These are phyloP conservation scores for Dillenia turbinata DNA, from an alignment of 164 flowering plant species.

Conservation along the genomic window DNA sequence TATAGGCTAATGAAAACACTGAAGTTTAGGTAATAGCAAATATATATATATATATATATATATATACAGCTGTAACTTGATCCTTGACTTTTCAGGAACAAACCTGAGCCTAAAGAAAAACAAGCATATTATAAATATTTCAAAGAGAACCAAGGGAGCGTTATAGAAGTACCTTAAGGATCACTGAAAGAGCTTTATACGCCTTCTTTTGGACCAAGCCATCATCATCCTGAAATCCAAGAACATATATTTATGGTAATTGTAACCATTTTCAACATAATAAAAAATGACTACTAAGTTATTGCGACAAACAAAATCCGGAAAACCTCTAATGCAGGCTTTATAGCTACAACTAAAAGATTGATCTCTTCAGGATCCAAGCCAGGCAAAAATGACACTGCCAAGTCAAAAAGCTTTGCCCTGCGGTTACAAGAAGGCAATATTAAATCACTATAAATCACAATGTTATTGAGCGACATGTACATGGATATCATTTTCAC, in stretches of 20 bases:
- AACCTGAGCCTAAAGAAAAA: not conserved
- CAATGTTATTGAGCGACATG: too few species aligned
- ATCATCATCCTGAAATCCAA: constrained; percentile 55
- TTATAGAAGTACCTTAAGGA: constrained; percentile 55
- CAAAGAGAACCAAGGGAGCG: not conserved
- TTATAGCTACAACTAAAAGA: constrained; percentile 47
- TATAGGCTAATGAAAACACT: constrained; percentile 5
- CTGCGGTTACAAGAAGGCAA: constrained; percentile 33
- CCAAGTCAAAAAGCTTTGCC: constrained; percentile 73
- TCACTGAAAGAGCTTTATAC: constrained; percentile 76
- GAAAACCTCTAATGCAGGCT: constrained; percentile 71
- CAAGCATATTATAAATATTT: not conserved
- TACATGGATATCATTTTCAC: not conserved
- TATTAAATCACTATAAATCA: too few species aligned
- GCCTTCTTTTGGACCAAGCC: constrained; percentile 90
- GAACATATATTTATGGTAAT: constrained; percentile 6
- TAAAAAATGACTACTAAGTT: constrained; percentile 2
- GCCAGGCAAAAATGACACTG: constrained; percentile 76
- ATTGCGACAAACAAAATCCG: not conserved
- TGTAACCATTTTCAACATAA: not conserved
- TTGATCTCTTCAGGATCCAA: constrained; percentile 49
- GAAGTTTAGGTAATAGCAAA: not conserved
- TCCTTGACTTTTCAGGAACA: not conserved
- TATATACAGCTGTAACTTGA: too few species aligned
- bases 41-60: not conserved